Conservation (phyloP, 2,329 filamentous ascomycete genomes). For the Pseudohalonectria lignicola region DNA sequence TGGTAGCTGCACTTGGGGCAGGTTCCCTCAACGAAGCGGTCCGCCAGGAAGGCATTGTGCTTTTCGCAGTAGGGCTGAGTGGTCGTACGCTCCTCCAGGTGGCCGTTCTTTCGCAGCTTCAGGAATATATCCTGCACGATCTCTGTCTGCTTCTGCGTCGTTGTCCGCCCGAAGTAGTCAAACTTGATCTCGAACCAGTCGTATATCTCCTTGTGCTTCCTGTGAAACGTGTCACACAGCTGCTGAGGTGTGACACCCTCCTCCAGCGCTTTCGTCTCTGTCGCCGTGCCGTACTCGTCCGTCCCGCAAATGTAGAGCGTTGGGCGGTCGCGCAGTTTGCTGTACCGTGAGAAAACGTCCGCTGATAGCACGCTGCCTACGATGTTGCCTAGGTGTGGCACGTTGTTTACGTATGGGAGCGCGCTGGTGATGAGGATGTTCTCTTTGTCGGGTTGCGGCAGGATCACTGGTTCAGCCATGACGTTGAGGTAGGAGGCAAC, state of each 20-base stretch:
- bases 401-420: slow-evolving; percentile 39
- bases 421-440: slow-evolving; percentile 87
- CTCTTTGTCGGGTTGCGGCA: slow-evolving; percentile 15
- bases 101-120: slow-evolving; percentile 81
- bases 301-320: slow-evolving; percentile 75
- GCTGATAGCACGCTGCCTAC: slow-evolving; percentile 80
- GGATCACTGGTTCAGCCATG: slow-evolving; percentile 1
- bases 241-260: slow-evolving; percentile 66
- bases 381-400: slow-evolving; percentile 79
- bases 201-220: slow-evolving; percentile 80
- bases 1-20: slow-evolving; percentile 64
- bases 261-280: slow-evolving; percentile 88
- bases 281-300: slow-evolving; percentile 71
- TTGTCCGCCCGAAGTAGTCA: slow-evolving; percentile 89
- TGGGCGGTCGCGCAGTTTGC: slow-evolving; percentile 66
- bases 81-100: slow-evolving; percentile 75
- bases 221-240: slow-evolving; percentile 87
- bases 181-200: slow-evolving; percentile 95
- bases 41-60: slow-evolving; percentile 63
- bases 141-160: slow-evolving; percentile 77
- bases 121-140: slow-evolving; percentile 89
- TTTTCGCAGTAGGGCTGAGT: slow-evolving; percentile 77
- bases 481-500: too few relatives aligned
- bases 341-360: slow-evolving; percentile 75
- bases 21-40: slow-evolving; percentile 72